Percentiles rank a stretch among this genome's conserved stretches.
phyloP scores from a whole-genome alignment of 495 filamentous ascomycete genomes.

The Trichoderma parareesei region DNA sequence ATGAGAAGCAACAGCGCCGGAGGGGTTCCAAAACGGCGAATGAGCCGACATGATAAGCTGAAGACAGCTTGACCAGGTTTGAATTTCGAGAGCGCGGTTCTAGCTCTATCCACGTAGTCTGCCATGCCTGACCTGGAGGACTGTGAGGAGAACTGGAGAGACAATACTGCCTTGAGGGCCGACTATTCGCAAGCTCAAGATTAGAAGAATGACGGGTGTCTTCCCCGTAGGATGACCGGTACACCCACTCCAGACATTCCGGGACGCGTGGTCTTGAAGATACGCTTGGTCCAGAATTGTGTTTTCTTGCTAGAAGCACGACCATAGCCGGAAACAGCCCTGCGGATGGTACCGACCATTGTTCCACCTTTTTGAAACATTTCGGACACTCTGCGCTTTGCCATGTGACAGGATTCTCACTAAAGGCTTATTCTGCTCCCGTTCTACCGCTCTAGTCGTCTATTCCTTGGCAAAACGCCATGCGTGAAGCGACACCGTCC shows the following conservation, averaged over 20 bases:
- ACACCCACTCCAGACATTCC: not conserved
- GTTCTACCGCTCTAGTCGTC: no score
- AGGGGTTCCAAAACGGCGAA: not conserved
- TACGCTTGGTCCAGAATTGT: no score
- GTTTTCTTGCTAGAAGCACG: not conserved
- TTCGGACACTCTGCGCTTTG: no score
- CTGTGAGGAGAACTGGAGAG: not conserved
- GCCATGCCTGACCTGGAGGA: not conserved
- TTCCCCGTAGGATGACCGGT: constrained; percentile 1
- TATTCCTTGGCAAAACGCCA: not conserved
- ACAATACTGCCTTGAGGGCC: not conserved
- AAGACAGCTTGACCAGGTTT: not conserved
- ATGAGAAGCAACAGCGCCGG: not conserved
- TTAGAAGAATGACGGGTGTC: not conserved
- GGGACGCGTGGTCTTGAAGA: no score
- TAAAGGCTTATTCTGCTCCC: not conserved
- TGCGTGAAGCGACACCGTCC: not conserved
- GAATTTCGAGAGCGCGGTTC: not conserved
- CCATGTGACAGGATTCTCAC: not conserved
- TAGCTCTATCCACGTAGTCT: not conserved
- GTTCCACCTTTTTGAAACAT: not conserved
- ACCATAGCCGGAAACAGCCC: not conserved
- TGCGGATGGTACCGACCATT: not conserved
- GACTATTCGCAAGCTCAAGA: not conserved
- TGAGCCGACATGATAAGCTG: not conserved